Evolutionary conservation across 2,329 filamentous ascomycete species (phyloP).

Genomic region (Pezicula radicicola): DNA sequence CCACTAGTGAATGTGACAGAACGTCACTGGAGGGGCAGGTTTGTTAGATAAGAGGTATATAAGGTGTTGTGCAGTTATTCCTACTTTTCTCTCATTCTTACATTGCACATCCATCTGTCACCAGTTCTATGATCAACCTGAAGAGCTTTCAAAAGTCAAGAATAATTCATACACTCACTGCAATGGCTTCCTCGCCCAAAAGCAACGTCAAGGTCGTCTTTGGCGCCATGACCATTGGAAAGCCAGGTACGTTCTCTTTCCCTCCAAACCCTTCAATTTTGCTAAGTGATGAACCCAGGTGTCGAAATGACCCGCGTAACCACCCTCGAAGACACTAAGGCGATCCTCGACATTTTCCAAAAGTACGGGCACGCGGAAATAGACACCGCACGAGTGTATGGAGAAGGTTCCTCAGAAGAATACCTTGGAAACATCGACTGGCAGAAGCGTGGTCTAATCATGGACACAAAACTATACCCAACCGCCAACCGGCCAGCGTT

Average conservation of each 20-base stretch:
- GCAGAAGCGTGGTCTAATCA: constrained; percentile 53
- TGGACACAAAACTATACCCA: constrained; percentile 54
- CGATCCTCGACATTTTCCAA: constrained; percentile 63
- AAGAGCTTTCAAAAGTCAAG: no score
- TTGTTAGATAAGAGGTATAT: no score
- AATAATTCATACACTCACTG: neutral
- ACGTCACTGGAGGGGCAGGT: no score
- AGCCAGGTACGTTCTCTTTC: neutral
- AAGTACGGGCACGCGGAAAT: constrained; percentile 64
- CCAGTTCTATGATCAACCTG: no score
- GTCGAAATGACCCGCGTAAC: constrained; percentile 25
- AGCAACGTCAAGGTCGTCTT: constrained; percentile 18
- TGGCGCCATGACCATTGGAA: constrained; percentile 27
- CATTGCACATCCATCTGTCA: no score
- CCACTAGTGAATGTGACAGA: no score
- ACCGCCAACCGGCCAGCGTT: constrained; percentile 40
- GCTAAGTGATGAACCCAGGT: constrained; percentile 8
- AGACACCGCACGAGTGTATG: constrained; percentile 66
- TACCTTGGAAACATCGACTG: constrained; percentile 57
- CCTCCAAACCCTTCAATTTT: neutral
- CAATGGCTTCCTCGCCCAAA: neutral
- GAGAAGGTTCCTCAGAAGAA: constrained; percentile 61
- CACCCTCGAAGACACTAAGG: constrained; percentile 48
- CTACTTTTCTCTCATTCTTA: no score
- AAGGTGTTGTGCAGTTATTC: no score